A percentile compares a stretch with the other conserved stretches of the same genome.
Conservation (phyloP, 2,329 filamentous ascomycete genomes). For the Grosmannia serpens region DNA sequence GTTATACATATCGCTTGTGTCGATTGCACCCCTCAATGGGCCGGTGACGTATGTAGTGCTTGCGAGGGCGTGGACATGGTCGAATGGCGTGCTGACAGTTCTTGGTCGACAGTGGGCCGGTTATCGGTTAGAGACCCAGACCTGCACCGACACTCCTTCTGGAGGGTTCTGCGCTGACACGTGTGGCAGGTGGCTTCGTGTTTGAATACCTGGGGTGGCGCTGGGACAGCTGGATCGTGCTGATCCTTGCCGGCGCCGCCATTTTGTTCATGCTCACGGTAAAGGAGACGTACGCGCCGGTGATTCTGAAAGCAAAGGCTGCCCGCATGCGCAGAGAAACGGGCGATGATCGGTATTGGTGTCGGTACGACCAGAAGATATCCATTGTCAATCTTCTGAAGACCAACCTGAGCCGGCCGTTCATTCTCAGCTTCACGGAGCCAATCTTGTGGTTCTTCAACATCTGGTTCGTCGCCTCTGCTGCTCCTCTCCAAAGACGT, state of each 20-base stretch:
- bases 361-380: conserved; percentile 62
- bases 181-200: conserved; percentile 50
- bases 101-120: conserved; percentile 37
- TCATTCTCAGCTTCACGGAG: conserved; percentile 66
- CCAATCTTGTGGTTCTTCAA: conserved; percentile 68
- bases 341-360: conserved; percentile 64
- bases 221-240: conserved; percentile 73
- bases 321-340: conserved; percentile 53
- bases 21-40: conserved; percentile 74
- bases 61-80: not conserved
- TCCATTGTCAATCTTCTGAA: conserved; percentile 57
- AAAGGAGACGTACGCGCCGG: conserved; percentile 67
- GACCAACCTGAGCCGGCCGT: conserved; percentile 65
- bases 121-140: conserved; percentile 46
- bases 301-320: conserved; percentile 56
- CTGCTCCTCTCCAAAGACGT: not conserved
- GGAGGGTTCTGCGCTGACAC: not conserved
- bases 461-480: conserved; percentile 38
- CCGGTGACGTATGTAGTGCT: conserved; percentile 25
- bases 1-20: conserved; percentile 74
- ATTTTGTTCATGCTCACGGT: conserved; percentile 47
- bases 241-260: conserved; percentile 58
- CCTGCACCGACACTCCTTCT: not conserved
- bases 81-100: not conserved
- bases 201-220: conserved; percentile 72